Percentiles rank a stretch among this genome's conserved stretches.
phyloP scores from a whole-genome alignment of 441 rosid species.

The Erodium chrysanthum region DNA sequence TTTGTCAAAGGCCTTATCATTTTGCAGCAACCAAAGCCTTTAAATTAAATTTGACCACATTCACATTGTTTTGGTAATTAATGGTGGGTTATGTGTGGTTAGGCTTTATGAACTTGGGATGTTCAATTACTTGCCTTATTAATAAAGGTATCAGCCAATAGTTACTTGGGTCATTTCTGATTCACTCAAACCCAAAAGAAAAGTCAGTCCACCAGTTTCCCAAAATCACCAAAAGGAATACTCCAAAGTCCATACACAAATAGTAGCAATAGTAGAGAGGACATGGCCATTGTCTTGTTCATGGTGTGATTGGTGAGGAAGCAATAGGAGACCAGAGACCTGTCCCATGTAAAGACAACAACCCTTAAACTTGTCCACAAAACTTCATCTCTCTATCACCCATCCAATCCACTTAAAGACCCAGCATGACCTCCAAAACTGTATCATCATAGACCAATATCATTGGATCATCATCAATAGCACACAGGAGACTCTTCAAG shows the following conservation, averaged over 20 bases:
- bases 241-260: neutral
- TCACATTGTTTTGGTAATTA: neutral
- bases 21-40: neutral
- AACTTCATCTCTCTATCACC: neutral
- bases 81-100: neutral
- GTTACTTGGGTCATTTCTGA: neutral
- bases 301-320: constrained; percentile 6
- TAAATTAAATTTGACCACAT: neutral
- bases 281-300: neutral
- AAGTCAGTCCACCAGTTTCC: constrained; percentile 9
- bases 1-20: neutral
- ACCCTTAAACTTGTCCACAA: constrained; percentile 2
- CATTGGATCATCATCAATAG: neutral
- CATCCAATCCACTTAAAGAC: neutral
- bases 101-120: neutral
- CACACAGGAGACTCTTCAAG: neutral
- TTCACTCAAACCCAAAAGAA: constrained; percentile 5
- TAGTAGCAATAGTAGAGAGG: neutral
- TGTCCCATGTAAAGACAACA: constrained; percentile 4
- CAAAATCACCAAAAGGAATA: constrained; percentile 6
- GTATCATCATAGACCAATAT: neutral
- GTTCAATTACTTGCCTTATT: neutral
- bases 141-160: neutral
- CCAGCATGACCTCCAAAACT: neutral
- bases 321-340: neutral